phyloP scores from a whole-genome alignment of 148 eudicot species.

The Rhododendron kiyosumense region DNA sequence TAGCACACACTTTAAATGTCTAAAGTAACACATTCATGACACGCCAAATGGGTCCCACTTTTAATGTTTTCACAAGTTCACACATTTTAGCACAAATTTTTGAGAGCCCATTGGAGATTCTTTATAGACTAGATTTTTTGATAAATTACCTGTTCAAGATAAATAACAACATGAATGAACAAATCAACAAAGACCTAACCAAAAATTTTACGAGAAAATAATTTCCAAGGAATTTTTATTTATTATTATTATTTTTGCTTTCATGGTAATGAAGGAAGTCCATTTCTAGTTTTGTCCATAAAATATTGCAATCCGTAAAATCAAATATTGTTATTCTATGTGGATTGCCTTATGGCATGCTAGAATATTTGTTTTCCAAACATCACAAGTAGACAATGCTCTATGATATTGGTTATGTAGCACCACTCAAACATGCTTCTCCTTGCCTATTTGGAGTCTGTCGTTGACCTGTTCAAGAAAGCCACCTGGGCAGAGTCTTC shows the following conservation, averaged over 20 bases:
- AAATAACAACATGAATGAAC: neutral
- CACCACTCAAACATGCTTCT: neutral
- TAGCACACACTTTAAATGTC: neutral
- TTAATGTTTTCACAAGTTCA: neutral
- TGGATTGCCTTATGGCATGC: neutral
- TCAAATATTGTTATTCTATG: neutral
- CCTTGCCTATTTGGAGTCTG: neutral
- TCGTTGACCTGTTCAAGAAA: neutral
- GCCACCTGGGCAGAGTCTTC: neutral
- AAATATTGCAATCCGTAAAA: neutral
- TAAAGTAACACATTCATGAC: neutral
- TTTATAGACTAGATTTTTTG: neutral
- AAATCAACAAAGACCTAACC: neutral
- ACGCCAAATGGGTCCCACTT: neutral
- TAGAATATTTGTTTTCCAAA: neutral
- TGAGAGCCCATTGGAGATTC: neutral
- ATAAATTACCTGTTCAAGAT: neutral
- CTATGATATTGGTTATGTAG: neutral
- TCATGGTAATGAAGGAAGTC: neutral
- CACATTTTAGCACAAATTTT: neutral
- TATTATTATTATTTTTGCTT: neutral
- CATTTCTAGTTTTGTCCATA: neutral
- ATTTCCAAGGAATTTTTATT: neutral
- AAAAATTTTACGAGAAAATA: neutral
- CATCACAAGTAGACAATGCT: neutral